These are phyloP conservation scores for Conticribra guillardii DNA, from an alignment of 108 stramenopile genomes.

Conservation along the genomic window DNA sequence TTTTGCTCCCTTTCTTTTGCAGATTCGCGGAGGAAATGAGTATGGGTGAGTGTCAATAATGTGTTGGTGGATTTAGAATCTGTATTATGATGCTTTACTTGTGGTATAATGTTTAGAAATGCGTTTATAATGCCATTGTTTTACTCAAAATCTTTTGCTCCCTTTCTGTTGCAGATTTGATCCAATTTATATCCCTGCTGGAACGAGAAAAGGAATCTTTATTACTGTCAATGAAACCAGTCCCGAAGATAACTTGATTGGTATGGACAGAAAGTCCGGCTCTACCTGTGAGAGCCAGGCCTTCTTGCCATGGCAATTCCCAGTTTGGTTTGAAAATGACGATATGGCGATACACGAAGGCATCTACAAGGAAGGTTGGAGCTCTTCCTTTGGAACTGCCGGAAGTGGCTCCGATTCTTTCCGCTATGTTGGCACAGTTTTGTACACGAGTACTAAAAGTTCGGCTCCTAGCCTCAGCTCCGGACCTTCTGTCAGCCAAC, in stretches of 20 bases:
- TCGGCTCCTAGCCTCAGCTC: too few relatives aligned
- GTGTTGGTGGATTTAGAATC: background rate
- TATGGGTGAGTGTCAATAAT: constrained; percentile 9
- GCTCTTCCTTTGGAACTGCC: constrained; percentile 2
- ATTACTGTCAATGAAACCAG: constrained; percentile 13
- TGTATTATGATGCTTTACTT: background rate
- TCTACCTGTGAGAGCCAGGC: constrained; percentile 7
- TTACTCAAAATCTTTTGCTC: background rate
- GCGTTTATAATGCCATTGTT: background rate
- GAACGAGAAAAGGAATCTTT: constrained; percentile 16
- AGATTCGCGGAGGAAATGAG: constrained; percentile 20
- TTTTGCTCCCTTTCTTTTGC: background rate
- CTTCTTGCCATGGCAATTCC: constrained; percentile 6
- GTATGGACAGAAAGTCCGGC: constrained; percentile 9
- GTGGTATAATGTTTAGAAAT: too few relatives aligned
- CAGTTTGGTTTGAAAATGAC: constrained; percentile 22
- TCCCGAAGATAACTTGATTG: constrained; percentile 21
- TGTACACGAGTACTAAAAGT: too few relatives aligned
- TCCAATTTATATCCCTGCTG: constrained; percentile 17
- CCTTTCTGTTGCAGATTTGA: constrained; percentile 10
- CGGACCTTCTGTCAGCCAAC: too few relatives aligned
- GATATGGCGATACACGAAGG: constrained; percentile 10
- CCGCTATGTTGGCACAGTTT: background rate
- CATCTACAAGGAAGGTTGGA: constrained; percentile 22
- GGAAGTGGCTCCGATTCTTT: background rate